Conservation (phyloP, 2,329 filamentous ascomycete genomes). For the Aspergillus thermomutatus region DNA sequence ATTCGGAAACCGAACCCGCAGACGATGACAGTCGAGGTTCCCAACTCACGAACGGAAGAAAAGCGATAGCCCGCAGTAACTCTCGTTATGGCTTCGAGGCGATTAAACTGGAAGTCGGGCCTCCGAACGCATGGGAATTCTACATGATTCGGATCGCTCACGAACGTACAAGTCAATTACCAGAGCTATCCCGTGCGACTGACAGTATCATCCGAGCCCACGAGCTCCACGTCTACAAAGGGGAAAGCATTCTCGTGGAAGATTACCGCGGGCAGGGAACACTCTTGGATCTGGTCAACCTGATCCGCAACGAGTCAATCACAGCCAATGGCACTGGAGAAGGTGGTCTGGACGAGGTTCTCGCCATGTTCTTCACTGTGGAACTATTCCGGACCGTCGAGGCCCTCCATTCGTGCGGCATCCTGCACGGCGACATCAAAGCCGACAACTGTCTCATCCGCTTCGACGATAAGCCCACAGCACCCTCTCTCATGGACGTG, state of each 20-base stretch:
- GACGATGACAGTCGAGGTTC: conserved; percentile 51
- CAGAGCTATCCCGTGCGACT: conserved; percentile 62
- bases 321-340: conserved; percentile 47
- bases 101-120: conserved; percentile 83
- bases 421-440: conserved; percentile 93
- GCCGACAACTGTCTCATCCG: conserved; percentile 92
- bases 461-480: conserved; percentile 54
- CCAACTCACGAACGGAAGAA: conserved; percentile 50
- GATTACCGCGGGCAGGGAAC: conserved; percentile 88
- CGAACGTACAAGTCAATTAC: conserved; percentile 61
- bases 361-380: conserved; percentile 93
- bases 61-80: conserved; percentile 15
- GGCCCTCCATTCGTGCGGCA: conserved; percentile 71
- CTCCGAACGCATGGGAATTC: conserved; percentile 90
- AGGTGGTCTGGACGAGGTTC: conserved; percentile 79
- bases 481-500: conserved; percentile 29
- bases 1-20: conserved; percentile 31
- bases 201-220: conserved; percentile 79
- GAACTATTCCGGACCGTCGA: conserved; percentile 90
- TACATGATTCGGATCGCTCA: conserved; percentile 87
- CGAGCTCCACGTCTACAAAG: conserved; percentile 85
- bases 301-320: conserved; percentile 64
- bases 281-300: conserved; percentile 89
- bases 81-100: conserved; percentile 67
- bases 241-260: conserved; percentile 86